Percentiles rank a stretch among this genome's conserved stretches.
These are phyloP conservation scores for Candolleomyces efflorescens DNA, from an alignment of 768 basidiomycete species.

Conservation along the genomic window DNA sequence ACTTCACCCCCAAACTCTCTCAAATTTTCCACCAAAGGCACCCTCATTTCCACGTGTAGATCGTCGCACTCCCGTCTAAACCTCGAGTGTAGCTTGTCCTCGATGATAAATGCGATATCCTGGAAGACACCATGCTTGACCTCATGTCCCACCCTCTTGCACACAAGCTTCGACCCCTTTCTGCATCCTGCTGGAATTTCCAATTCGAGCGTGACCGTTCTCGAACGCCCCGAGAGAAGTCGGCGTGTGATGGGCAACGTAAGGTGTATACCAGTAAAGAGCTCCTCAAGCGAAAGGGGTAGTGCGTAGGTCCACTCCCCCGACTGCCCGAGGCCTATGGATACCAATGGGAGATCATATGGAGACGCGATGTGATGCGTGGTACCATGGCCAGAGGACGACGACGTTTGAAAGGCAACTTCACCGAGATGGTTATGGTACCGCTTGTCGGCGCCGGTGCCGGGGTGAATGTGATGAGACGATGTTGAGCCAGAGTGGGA, in stretches of 20 bases:
- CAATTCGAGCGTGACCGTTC: conserved; percentile 55
- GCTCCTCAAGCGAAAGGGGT: conserved; percentile 55
- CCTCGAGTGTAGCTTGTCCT: conserved; percentile 52
- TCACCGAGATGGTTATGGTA: conserved; percentile 7
- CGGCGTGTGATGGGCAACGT: conserved; percentile 59
- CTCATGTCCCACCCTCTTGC: conserved; percentile 66
- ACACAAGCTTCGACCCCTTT: conserved; percentile 54
- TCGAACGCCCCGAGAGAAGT: conserved; percentile 42
- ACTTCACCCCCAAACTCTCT: conserved; percentile 45
- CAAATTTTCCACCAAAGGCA: conserved; percentile 53
- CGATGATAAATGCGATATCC: conserved; percentile 64
- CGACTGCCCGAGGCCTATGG: conserved; percentile 37
- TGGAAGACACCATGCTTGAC: conserved; percentile 51
- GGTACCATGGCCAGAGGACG: too few species aligned
- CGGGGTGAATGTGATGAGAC: neutral
- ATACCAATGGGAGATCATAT: conserved; percentile 35
- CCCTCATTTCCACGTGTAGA: conserved; percentile 47
- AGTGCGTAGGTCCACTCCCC: conserved; percentile 71
- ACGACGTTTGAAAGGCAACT: conserved; percentile 11
- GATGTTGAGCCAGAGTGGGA: conserved; percentile 3
- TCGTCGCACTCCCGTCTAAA: conserved; percentile 57
- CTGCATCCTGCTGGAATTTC: conserved; percentile 61
- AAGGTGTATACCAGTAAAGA: conserved; percentile 52
- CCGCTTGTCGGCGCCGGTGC: neutral
- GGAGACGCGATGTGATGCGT: conserved; percentile 7